Base-by-base conservation (phyloP, 1,139 yeast genomes). In the Candida dubliniensis region DNA sequence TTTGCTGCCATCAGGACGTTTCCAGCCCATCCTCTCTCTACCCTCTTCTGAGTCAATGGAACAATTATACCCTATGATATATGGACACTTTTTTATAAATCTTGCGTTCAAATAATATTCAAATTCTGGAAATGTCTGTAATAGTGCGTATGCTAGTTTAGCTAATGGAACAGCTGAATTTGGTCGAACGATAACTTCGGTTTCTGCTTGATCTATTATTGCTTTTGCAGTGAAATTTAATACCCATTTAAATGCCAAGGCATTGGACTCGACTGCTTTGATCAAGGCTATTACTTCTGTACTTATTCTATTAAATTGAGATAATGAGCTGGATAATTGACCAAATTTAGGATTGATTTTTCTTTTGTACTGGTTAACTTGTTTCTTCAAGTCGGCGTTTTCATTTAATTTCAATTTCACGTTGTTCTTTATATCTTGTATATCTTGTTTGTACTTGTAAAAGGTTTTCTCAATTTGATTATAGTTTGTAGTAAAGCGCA, bases 61-160 rank as follows among this genome's bases (percentile, higher is more conserved):
- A 56, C 95, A 82, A 1, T 87, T 71, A 60, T 75, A 90, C 0
- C 99, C 99, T 38, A 95, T 82, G 18, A 91, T 77, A 47, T 78
- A 79, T 0, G 99, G 98, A 57, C 99, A 93, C 57, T 91, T 89
- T 60, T 91, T 91, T 32, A 89, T 86, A 56, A 93, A 79, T 52
- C 98, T 76, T 0, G 98, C 95, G 55, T 82, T 66, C 32, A 93
- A 61, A 43, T 76, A 79, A 46, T 85, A 85, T 35, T 78, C 75
- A 44, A 93, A 71, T 14, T 84, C 90, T 0, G 89, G 85, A 54
- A 79, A 84, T 29, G 69, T 62, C 11, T 73, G 58, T 54, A 90
- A 60, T 37, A 90, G 59, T 36, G 74, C 70, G 26, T 78, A 61
- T 0, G 95, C 71, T 36, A 93, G 64, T 53, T 74, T 77, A 0